Conservation (phyloP, 164 flowering plant species). For the Dillenia suffruticosa region DNA sequence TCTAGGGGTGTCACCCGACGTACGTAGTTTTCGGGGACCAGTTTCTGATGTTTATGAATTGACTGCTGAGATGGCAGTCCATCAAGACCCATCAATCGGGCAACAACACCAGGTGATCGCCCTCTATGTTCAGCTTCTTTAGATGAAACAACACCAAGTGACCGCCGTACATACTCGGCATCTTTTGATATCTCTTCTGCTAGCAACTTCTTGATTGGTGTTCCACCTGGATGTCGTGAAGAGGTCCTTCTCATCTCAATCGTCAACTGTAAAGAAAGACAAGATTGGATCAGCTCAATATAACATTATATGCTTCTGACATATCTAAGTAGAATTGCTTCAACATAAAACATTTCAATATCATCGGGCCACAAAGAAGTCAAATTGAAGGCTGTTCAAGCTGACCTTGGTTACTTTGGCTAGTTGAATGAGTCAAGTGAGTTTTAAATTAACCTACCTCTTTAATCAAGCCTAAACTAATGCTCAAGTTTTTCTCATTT, state of each 20-base stretch:
- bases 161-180: slow-evolving; percentile 42
- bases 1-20: slow-evolving; percentile 20
- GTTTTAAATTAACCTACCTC: too few relatives aligned
- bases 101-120: slow-evolving; percentile 70
- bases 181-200: slow-evolving; percentile 72
- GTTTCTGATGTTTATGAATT: slow-evolving; percentile 34
- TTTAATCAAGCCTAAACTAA: too few relatives aligned
- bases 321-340: neutral
- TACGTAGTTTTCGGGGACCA: slow-evolving; percentile 19
- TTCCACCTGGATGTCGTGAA: slow-evolving; percentile 23
- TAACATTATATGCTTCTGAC: neutral
- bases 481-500: too few relatives aligned
- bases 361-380: neutral
- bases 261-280: slow-evolving; percentile 18
- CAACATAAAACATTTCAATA: neutral
- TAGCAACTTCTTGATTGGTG: slow-evolving; percentile 58
- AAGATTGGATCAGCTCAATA: neutral
- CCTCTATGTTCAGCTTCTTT: slow-evolving; percentile 51
- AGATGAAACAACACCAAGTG: slow-evolving; percentile 79
- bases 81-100: slow-evolving; percentile 92
- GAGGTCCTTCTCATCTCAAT: slow-evolving; percentile 28
- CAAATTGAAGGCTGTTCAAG: too few relatives aligned
- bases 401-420: too few relatives aligned
- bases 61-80: slow-evolving; percentile 57
- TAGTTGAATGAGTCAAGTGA: too few relatives aligned